These are phyloP conservation scores for Aspergillus panamensis DNA, from an alignment of 495 filamentous ascomycete genomes.

Conservation along the genomic window DNA sequence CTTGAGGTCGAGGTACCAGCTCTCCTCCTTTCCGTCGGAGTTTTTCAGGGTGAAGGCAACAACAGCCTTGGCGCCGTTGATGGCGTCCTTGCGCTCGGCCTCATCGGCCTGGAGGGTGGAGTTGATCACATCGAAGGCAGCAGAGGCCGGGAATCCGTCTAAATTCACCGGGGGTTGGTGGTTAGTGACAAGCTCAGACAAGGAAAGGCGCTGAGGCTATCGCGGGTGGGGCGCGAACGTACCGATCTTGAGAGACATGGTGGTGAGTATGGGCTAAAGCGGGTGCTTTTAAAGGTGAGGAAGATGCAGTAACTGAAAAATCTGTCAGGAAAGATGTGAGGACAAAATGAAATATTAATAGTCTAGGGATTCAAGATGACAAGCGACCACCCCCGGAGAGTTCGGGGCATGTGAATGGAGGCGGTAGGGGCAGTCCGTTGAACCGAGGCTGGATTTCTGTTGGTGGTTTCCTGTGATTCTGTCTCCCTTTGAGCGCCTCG, in stretches of 20 bases:
- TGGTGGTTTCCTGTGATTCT: conserved; percentile 7
- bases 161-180: conserved; percentile 16
- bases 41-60: conserved; percentile 95
- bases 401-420: conserved; percentile 28
- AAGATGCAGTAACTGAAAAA: conserved; percentile 4
- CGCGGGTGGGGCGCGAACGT: conserved; percentile 21
- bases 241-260: conserved; percentile 85
- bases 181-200: not conserved
- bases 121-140: conserved; percentile 86
- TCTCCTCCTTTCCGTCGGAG: conserved; percentile 66
- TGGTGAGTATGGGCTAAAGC: conserved; percentile 21
- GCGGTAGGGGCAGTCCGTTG: conserved; percentile 19
- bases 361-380: conserved; percentile 6
- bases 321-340: not conserved
- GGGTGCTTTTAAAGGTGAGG: not conserved
- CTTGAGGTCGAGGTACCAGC: conserved; percentile 96
- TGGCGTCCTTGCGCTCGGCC: conserved; percentile 77
- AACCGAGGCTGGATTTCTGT: conserved; percentile 21
- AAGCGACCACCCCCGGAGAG: conserved; percentile 18
- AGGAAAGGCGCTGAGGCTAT: conserved; percentile 3
- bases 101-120: conserved; percentile 63
- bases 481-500: too few relatives aligned
- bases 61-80: conserved; percentile 81
- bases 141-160: conserved; percentile 89
- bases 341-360: conserved; percentile 17